A percentile compares a stretch with the other conserved stretches of the same genome.
Conservation (phyloP, 805 yeast species). For the Wickerhamomyces queroliae region DNA sequence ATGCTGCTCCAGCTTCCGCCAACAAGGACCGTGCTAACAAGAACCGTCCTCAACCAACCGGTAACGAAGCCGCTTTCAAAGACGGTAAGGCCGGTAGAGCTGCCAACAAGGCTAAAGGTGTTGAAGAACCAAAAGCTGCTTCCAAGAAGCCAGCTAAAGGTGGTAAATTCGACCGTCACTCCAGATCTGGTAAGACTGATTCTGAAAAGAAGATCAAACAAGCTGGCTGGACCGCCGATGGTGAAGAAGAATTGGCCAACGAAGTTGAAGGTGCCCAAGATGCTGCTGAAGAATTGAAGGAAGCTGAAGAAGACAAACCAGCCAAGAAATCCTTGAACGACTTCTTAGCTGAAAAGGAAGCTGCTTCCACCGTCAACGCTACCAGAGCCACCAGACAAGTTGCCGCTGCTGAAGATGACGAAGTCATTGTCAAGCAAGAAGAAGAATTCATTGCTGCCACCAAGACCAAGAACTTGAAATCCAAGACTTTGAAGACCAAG, state of each 20-base stretch:
- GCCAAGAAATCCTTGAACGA: conserved; percentile 74
- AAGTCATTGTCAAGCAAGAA: conserved; percentile 58
- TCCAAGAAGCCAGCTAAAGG: conserved; percentile 45
- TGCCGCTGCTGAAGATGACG: conserved; percentile 38
- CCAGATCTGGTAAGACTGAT: conserved; percentile 80
- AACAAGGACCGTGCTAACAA: conserved; percentile 76
- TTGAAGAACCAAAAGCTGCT: conserved; percentile 51
- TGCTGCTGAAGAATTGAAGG: conserved; percentile 39
- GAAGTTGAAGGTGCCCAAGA: conserved; percentile 51
- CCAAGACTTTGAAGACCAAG: conserved; percentile 81
- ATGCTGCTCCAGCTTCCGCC: conserved; percentile 75
- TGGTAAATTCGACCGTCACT: conserved; percentile 70
- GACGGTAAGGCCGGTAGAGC: conserved; percentile 66
- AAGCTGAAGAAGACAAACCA: conserved; percentile 40
- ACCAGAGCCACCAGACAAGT: conserved; percentile 31
- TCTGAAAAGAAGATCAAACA: conserved; percentile 76
- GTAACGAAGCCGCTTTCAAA: conserved; percentile 85
- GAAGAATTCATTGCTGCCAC: conserved; percentile 57
- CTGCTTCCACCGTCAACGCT: conserved; percentile 49
- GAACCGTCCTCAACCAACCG: conserved; percentile 62
- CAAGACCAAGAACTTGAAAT: conserved; percentile 58
- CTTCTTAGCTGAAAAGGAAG: conserved; percentile 67
- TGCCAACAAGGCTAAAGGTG: conserved; percentile 43
- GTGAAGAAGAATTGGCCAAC: conserved; percentile 61
- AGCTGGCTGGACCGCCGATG: conserved; percentile 82